These are phyloP conservation scores for Sherardia arvensis DNA, from an alignment of 257 asterid species.

Conservation along the genomic window DNA sequence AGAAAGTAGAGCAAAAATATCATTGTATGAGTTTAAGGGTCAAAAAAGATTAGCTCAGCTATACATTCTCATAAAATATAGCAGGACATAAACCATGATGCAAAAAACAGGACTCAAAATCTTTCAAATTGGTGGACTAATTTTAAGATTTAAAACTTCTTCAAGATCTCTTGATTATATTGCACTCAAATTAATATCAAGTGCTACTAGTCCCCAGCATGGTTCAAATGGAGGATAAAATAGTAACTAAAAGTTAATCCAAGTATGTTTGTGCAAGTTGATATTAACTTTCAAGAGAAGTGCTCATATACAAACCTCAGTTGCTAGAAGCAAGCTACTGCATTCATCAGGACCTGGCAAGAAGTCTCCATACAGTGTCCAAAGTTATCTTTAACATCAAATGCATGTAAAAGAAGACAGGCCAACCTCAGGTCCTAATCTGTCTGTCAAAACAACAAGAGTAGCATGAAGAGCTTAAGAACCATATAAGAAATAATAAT, in stretches of 20 bases:
- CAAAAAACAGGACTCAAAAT: neutral
- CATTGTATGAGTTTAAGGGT: too few species aligned
- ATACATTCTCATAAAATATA: too few species aligned
- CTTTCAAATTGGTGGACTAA: neutral
- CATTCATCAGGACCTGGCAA: constrained; percentile 85
- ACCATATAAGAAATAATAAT: neutral
- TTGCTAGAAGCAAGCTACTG: constrained; percentile 88
- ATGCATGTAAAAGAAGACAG: constrained; percentile 70
- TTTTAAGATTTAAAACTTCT: neutral
- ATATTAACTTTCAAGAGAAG: too few species aligned
- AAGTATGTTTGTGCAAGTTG: neutral
- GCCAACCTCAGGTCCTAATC: constrained; percentile 97
- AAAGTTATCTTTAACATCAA: constrained; percentile 92
- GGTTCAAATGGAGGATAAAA: neutral
- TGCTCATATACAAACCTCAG: constrained; percentile 61
- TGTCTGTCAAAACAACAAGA: constrained; percentile 49
- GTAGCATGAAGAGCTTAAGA: constrained; percentile 13
- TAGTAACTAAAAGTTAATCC: neutral
- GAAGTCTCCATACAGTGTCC: constrained; percentile 95
- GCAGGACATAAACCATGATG: too few species aligned
- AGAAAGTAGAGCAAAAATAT: too few species aligned
- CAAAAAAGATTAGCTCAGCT: too few species aligned
- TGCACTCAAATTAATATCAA: neutral
- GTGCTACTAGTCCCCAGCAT: neutral
- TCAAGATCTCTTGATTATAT: neutral